phyloP scores from a whole-genome alignment of 345 rosid genomes.

The Brassica rapa region DNA sequence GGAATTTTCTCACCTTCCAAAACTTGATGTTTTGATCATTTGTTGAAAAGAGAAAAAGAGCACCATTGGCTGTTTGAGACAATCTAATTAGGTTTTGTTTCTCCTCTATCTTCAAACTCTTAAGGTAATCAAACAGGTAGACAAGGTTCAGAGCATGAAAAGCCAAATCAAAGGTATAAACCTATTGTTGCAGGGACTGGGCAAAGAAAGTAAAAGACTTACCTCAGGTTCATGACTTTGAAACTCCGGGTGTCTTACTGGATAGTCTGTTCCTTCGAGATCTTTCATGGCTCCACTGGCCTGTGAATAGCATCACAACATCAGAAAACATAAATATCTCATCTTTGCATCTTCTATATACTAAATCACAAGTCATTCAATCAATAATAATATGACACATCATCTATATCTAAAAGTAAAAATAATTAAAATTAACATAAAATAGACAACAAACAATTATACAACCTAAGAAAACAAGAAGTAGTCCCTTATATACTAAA shows the following conservation, averaged over 20 bases:
- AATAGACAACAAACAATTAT: too few species aligned
- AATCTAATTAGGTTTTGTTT: slow-evolving; percentile 95
- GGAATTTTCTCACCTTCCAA: slow-evolving; percentile 57
- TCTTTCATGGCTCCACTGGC: slow-evolving; percentile 30
- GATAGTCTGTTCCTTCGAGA: slow-evolving; percentile 63
- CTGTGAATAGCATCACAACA: slow-evolving; percentile 13
- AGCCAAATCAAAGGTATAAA: neutral
- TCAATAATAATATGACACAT: neutral
- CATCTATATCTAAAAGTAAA: too few species aligned
- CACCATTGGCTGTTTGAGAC: slow-evolving; percentile 82
- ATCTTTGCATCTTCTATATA: neutral
- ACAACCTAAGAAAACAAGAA: too few species aligned
- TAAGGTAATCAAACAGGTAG: slow-evolving; percentile 90
- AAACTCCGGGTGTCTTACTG: slow-evolving; percentile 85
- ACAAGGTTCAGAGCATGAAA: slow-evolving; percentile 14
- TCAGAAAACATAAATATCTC: slow-evolving; percentile 19
- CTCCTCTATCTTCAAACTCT: slow-evolving; percentile 99
- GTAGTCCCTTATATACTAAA: too few species aligned
- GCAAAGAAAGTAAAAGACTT: slow-evolving; percentile 4
- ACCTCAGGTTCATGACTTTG: slow-evolving; percentile 99
- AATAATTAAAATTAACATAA: too few species aligned
- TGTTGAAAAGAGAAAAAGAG: slow-evolving; percentile 86
- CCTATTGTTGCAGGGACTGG: neutral
- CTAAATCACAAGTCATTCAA: neutral
- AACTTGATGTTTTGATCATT: slow-evolving; percentile 95